These are phyloP conservation scores for barrel medic (Medicago truncatula) DNA, from an alignment of 306 rosid genomes.

Conservation along the genomic window MtrunA17r5.0-ANR NC_053046.1:14780501-14781000, in stretches of 20 bases:
- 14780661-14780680: no score
- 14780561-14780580: no score
- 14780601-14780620: no score
- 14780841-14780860: conserved; percentile 8
- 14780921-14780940: neutral
- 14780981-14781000: neutral
- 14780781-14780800: conserved; percentile 36
- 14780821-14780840: conserved; percentile 37
- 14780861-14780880: neutral
- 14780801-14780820: conserved; percentile 22
- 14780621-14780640: no score
- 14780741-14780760: neutral
- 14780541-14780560: no score
- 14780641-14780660: no score
- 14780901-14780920: neutral
- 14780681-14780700: no score
- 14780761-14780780: conserved; percentile 2
- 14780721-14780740: neutral
- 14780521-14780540: no score
- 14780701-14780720: neutral
- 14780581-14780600: no score
- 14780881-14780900: neutral
- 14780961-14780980: conserved; percentile 8
- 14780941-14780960: neutral
- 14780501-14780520: no score